A percentile compares a stretch with the other conserved stretches of the same genome.
Evolutionary conservation across 2,329 filamentous ascomycete species (phyloP).

Genomic region (Thelonectria olida): DNA sequence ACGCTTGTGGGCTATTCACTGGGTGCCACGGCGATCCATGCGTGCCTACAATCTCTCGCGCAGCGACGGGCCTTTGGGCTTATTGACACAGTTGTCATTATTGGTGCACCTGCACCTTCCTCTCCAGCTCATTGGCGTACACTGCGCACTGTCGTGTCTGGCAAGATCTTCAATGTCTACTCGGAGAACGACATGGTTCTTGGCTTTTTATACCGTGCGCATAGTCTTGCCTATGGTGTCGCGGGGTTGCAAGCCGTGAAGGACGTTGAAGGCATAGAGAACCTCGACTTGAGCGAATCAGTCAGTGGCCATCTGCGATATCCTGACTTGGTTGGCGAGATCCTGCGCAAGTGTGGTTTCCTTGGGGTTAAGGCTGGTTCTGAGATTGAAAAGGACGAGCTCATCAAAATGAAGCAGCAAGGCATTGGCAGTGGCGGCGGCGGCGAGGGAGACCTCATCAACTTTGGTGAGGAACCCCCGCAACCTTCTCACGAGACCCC

Average conservation of each 20-base stretch:
- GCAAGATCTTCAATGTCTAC: constrained; percentile 87
- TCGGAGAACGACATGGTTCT: constrained; percentile 89
- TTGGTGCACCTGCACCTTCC: constrained; percentile 82
- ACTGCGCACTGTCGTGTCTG: constrained; percentile 80
- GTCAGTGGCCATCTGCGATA: constrained; percentile 64
- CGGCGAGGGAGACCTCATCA: constrained; percentile 43
- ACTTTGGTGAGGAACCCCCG: constrained; percentile 35
- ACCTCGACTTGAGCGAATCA: constrained; percentile 62
- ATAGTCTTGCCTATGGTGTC: constrained; percentile 82
- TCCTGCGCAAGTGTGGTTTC: constrained; percentile 62
- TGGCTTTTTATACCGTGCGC: constrained; percentile 86
- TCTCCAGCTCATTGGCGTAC: constrained; percentile 77
- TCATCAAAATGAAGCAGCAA: constrained; percentile 55
- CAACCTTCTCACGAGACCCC: not conserved
- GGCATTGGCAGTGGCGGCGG: not conserved
- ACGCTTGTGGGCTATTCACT: constrained; percentile 85
- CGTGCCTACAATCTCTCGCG: constrained; percentile 80
- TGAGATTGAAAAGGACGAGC: constrained; percentile 61
- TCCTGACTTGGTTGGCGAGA: constrained; percentile 59
- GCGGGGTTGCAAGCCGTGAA: constrained; percentile 82
- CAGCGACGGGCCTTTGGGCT: constrained; percentile 84
- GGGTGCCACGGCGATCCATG: constrained; percentile 83
- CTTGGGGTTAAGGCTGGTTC: constrained; percentile 54
- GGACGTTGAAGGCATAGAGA: constrained; percentile 71
- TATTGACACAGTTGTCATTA: constrained; percentile 83